Evolutionary conservation across 2,329 filamentous ascomycete genomes (phyloP).

Genomic region (Talaromyces sp.): DNA sequence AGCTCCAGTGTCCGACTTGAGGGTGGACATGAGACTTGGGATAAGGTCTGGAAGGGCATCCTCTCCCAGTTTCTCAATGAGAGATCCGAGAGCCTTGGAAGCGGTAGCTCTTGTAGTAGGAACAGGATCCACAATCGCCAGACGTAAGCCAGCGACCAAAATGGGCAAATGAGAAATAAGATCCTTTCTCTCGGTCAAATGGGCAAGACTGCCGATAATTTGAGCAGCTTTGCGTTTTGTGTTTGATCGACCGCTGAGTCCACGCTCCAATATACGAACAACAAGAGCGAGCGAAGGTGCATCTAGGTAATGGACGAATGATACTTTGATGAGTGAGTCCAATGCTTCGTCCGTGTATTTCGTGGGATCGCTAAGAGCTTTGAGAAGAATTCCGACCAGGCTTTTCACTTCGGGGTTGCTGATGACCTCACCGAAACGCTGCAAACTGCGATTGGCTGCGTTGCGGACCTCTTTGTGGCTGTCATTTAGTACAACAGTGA

Average conservation of each 20-base stretch:
- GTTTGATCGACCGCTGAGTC: constrained; percentile 81
- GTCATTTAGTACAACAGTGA: constrained; percentile 92
- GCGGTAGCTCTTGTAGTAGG: constrained; percentile 94
- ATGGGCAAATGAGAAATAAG: constrained; percentile 87
- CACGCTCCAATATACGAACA: constrained; percentile 91
- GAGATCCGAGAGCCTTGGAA: constrained; percentile 88
- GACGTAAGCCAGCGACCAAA: constrained; percentile 81
- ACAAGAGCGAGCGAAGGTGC: constrained; percentile 92
- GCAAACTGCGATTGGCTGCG: constrained; percentile 91
- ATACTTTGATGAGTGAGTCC: constrained; percentile 94
- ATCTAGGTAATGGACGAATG: constrained; percentile 97
- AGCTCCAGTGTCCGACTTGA: constrained; percentile 95
- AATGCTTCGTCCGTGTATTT: constrained; percentile 95
- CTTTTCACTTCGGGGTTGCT: constrained; percentile 96
- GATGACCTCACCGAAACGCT: constrained; percentile 97
- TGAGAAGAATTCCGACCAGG: constrained; percentile 84
- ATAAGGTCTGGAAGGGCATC: constrained; percentile 96
- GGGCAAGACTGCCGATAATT: constrained; percentile 95
- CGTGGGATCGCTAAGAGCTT: constrained; percentile 93
- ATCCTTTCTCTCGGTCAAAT: constrained; percentile 94
- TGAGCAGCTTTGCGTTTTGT: constrained; percentile 96
- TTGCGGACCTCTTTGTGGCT: constrained; percentile 95
- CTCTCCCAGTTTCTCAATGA: constrained; percentile 97
- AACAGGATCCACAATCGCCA: constrained; percentile 90
- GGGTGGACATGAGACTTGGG: constrained; percentile 92